Percentiles rank a stretch among this genome's conserved stretches.
phyloP scores from a whole-genome alignment of 441 rosid species.

The Syzygium malaccense region DNA sequence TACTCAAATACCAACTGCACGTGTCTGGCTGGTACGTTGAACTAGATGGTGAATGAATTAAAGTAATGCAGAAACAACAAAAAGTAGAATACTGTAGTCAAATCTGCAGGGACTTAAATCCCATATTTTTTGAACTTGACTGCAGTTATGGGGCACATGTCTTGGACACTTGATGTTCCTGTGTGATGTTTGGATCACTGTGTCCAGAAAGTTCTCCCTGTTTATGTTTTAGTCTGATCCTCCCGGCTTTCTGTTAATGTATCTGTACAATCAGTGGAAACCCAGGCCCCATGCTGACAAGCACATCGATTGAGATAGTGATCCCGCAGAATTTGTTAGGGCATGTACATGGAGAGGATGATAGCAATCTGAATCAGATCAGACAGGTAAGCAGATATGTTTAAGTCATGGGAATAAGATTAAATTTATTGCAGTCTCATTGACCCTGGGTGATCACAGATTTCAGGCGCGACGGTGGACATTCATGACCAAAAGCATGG shows the following conservation, averaged over 20 bases:
- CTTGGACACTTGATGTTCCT: not conserved
- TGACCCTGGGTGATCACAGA: slow-evolving; percentile 18
- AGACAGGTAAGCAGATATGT: slow-evolving; percentile 35
- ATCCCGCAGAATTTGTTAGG: slow-evolving; percentile 48
- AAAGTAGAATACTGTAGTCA: not conserved
- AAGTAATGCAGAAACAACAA: not conserved
- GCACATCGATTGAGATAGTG: slow-evolving; percentile 42
- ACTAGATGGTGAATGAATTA: not conserved
- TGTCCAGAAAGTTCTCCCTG: not conserved
- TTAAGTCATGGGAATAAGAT: not conserved
- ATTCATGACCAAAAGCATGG: slow-evolving; percentile 62
- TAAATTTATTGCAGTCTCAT: not conserved
- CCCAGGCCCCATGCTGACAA: slow-evolving; percentile 24
- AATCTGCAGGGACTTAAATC: not conserved
- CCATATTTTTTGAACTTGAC: not conserved
- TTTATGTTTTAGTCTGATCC: not conserved
- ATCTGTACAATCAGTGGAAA: slow-evolving; percentile 26
- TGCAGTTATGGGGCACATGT: not conserved
- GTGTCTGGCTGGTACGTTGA: not conserved
- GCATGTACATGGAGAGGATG: slow-evolving; percentile 52
- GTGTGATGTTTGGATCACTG: not conserved
- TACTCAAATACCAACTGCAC: not conserved
- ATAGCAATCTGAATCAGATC: slow-evolving; percentile 44
- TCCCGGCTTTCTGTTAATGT: not conserved
- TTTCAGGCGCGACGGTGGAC: slow-evolving; percentile 57